A percentile compares a stretch with the other conserved stretches of the same genome.
These are phyloP conservation scores for Ustilago trichophora DNA, from an alignment of 1,284 basidiomycete genomes.

Conservation along the genomic window DNA sequence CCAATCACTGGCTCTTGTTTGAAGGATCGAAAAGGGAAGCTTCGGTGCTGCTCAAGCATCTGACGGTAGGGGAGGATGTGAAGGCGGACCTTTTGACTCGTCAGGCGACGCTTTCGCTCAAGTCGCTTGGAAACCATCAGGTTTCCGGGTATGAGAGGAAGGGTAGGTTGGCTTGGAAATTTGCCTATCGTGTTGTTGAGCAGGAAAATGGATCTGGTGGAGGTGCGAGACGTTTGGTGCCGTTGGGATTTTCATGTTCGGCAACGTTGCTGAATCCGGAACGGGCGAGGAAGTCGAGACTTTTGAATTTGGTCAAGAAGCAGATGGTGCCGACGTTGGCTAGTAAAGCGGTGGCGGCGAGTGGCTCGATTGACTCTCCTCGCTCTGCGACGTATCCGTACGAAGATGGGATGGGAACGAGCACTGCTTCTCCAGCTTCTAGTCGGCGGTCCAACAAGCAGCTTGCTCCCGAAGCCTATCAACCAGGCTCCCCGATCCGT, in stretches of 20 bases:
- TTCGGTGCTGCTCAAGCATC: conserved; percentile 46
- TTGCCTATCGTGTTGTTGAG: conserved; percentile 48
- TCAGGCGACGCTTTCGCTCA: conserved; percentile 50
- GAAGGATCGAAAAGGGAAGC: no score
- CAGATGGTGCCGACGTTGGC: conserved; percentile 46
- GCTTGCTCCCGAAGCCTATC: background rate
- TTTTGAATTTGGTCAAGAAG: conserved; percentile 55
- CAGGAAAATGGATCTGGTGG: background rate
- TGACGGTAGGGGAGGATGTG: conserved; percentile 51
- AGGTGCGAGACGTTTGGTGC: conserved; percentile 21
- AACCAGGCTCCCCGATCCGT: conserved; percentile 9
- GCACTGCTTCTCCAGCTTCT: conserved; percentile 24
- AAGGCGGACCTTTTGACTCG: conserved; percentile 55
- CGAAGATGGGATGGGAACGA: conserved; percentile 1
- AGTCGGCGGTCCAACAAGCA: conserved; percentile 9
- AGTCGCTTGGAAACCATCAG: conserved; percentile 38
- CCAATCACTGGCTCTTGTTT: no score
- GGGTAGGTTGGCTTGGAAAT: conserved; percentile 54
- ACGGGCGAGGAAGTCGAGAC: conserved; percentile 46
- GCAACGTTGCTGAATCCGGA: conserved; percentile 52
- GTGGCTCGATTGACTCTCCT: conserved; percentile 12
- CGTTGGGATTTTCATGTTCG: conserved; percentile 54
- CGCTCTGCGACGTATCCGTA: conserved; percentile 1
- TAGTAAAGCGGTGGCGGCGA: conserved; percentile 22
- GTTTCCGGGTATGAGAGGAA: conserved; percentile 55